Conservation (phyloP, 176 grass and related monocot genomes). For the Bromus sterilis region DNA sequence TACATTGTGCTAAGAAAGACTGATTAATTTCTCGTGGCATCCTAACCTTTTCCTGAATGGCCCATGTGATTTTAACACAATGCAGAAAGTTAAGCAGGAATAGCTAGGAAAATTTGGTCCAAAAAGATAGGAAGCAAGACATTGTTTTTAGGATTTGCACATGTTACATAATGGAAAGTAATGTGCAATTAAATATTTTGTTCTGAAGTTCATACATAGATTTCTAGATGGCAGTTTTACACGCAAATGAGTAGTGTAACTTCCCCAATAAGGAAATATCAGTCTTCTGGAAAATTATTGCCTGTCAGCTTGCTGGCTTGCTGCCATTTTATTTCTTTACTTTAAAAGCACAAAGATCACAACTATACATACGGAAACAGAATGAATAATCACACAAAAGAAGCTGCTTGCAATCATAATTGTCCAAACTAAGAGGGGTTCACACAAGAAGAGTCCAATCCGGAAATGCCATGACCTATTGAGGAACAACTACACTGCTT, state of each 20-base stretch:
- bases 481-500: constrained; percentile 45
- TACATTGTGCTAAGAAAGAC: background rate
- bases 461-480: background rate
- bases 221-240: background rate
- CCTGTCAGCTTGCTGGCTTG: background rate
- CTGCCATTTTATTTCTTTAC: background rate
- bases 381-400: background rate
- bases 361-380: background rate
- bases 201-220: background rate
- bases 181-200: background rate
- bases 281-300: background rate
- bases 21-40: background rate
- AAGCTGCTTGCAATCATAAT: background rate
- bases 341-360: background rate
- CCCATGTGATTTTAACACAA: background rate
- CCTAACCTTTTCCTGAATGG: background rate
- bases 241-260: background rate
- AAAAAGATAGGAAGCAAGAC: background rate
- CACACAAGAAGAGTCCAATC: background rate
- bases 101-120: background rate
- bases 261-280: background rate
- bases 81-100: background rate
- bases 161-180: background rate
- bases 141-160: background rate
- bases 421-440: background rate